These are phyloP conservation scores for Arthromyces matolae DNA, from an alignment of 768 basidiomycete species.

Conservation along the genomic window DNA sequence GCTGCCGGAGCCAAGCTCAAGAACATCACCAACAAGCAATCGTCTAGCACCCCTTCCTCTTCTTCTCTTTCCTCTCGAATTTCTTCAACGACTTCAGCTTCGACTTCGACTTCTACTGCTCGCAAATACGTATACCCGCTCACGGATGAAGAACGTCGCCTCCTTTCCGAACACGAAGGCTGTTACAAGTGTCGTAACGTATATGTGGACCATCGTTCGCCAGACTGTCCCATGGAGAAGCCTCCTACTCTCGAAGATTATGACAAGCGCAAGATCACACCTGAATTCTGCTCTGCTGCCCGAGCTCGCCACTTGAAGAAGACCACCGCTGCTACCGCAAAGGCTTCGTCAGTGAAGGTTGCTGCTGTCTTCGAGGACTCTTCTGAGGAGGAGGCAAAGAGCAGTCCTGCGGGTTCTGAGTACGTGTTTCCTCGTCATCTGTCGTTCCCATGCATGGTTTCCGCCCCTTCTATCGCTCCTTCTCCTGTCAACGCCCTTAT, in stretches of 20 bases:
- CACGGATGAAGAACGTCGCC: not conserved
- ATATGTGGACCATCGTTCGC: not conserved
- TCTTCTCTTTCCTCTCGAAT: not conserved
- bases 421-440: not conserved
- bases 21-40: no score
- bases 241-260: not conserved
- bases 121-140: not conserved
- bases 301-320: not conserved
- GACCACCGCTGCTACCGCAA: not conserved
- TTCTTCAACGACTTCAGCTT: not conserved
- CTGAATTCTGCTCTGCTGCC: not conserved
- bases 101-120: not conserved
- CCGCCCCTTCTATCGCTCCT: not conserved
- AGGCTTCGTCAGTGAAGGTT: not conserved
- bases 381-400: not conserved
- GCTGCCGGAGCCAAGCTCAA: no score
- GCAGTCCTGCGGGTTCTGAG: not conserved
- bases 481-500: not conserved
- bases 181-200: not conserved
- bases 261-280: not conserved
- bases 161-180: not conserved
- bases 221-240: not conserved
- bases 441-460: not conserved
- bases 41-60: no score
- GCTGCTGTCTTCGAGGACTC: not conserved